These are phyloP conservation scores for Phylloporus scabripes DNA, from an alignment of 768 basidiomycete genomes.

Conservation along the genomic window DNA sequence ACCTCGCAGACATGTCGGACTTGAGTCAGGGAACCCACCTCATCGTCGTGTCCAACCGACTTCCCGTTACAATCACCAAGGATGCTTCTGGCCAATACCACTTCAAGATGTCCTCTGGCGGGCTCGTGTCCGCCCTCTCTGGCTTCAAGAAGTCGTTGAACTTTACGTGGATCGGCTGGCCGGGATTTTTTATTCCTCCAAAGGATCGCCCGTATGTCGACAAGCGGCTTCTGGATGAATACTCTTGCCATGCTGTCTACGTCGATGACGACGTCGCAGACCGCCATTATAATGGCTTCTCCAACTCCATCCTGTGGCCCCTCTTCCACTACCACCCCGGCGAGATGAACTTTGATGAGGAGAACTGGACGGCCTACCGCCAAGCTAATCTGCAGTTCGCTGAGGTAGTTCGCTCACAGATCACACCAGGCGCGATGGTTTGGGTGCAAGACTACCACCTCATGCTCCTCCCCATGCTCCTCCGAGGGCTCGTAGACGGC, in stretches of 20 bases:
- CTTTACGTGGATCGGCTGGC: slow-evolving; percentile 98
- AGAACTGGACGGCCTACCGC: slow-evolving; percentile 96
- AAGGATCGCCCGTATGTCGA: slow-evolving; percentile 91
- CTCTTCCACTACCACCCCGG: slow-evolving; percentile 99
- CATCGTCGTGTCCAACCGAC: slow-evolving; percentile 93
- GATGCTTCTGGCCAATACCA: slow-evolving; percentile 91
- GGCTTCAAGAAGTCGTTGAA: slow-evolving; percentile 98
- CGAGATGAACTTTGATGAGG: slow-evolving; percentile 99
- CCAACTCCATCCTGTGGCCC: slow-evolving; percentile 99
- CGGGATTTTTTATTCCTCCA: slow-evolving; percentile 87
- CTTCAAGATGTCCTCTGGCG: slow-evolving; percentile 99
- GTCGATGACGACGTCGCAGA: slow-evolving; percentile 98
- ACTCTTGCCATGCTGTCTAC: slow-evolving; percentile 96
- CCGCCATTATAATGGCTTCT: slow-evolving; percentile 96
- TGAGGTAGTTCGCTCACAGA: slow-evolving; percentile 74
- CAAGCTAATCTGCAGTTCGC: slow-evolving; percentile 96
- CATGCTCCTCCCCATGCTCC: slow-evolving; percentile 94
- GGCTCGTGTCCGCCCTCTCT: slow-evolving; percentile 92
- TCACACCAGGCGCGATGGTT: slow-evolving; percentile 86
- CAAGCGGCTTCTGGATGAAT: slow-evolving; percentile 89
- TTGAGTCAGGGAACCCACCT: slow-evolving; percentile 58
- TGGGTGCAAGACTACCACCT: slow-evolving; percentile 99
- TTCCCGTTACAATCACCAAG: slow-evolving; percentile 93
- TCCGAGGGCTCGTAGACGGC: slow-evolving; percentile 86
- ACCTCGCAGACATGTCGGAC: slow-evolving; percentile 40